Percentiles rank a stretch among this genome's conserved stretches.
Conservation (phyloP, 768 basidiomycete species). For the Cyathus striatus region DNA sequence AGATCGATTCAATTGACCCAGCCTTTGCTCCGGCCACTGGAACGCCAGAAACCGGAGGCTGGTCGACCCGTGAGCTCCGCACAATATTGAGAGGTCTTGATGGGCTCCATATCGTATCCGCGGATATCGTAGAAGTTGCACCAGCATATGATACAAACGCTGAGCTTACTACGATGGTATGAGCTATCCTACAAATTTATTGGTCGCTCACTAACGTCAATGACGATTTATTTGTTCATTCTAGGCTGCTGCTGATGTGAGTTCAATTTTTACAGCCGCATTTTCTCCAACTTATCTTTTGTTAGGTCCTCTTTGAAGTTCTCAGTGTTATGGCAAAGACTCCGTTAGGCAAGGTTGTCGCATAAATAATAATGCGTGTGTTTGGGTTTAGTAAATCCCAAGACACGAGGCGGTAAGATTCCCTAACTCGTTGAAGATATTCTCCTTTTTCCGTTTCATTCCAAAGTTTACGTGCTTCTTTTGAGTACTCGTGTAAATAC, state of each 20-base stretch:
- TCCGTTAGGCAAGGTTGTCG: constrained; percentile 55
- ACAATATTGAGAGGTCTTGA: constrained; percentile 72
- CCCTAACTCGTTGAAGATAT: no score
- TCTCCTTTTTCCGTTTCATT: no score
- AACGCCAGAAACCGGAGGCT: constrained; percentile 80
- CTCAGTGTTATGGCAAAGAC: constrained; percentile 79
- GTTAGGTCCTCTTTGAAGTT: constrained; percentile 68
- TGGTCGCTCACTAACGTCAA: no score
- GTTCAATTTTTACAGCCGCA: constrained; percentile 4
- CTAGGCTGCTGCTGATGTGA: constrained; percentile 37
- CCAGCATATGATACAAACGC: constrained; percentile 68
- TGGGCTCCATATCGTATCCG: constrained; percentile 72
- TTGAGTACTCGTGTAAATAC: no score
- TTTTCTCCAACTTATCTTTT: constrained; percentile 2
- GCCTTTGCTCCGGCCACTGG: constrained; percentile 82
- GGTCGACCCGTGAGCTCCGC: constrained; percentile 80
- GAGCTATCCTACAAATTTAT: constrained; percentile 8
- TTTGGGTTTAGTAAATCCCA: no score
- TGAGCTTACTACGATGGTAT: constrained; percentile 26
- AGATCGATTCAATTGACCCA: constrained; percentile 81
- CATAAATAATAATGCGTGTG: no score
- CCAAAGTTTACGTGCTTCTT: no score
- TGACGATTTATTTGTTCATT: no score
- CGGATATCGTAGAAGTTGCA: constrained; percentile 82
- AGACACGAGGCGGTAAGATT: no score